Conservation (phyloP, 352 stramenopile genomes). For the Phytophthora sojae region DNA sequence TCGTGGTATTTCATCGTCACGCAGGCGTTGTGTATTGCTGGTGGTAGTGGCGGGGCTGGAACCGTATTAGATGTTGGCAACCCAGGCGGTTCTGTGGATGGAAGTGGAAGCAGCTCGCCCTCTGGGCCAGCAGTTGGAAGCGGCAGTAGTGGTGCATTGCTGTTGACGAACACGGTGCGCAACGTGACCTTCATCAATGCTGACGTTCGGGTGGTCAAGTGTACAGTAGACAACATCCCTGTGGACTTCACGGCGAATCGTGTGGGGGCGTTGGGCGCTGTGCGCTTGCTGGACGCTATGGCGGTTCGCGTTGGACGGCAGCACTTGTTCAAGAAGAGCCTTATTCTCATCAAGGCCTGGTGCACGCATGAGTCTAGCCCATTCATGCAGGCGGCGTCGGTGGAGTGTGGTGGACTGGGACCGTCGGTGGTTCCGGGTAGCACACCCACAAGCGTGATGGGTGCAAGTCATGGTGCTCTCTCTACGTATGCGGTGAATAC, state of each 20-base stretch:
- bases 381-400: conserved; percentile 53
- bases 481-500: conserved; percentile 91
- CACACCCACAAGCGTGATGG: conserved; percentile 68
- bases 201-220: conserved; percentile 91
- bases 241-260: conserved; percentile 91
- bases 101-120: conserved; percentile 28
- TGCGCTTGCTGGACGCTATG: conserved; percentile 89
- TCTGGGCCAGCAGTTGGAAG: conserved; percentile 19
- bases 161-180: conserved; percentile 72
- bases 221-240: conserved; percentile 91
- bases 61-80: conserved; percentile 40
- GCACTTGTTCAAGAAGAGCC: conserved; percentile 89
- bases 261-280: conserved; percentile 76
- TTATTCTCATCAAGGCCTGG: conserved; percentile 92
- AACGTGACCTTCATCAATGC: conserved; percentile 93
- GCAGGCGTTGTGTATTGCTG: conserved; percentile 82
- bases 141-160: conserved; percentile 4
- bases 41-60: conserved; percentile 40
- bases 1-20: conserved; percentile 90
- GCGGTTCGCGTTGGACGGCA: conserved; percentile 75
- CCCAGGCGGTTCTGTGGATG: conserved; percentile 16
- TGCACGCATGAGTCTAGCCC: conserved; percentile 85
- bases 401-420: conserved; percentile 20
- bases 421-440: conserved; percentile 20
- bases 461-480: conserved; percentile 77